Evolutionary conservation across 1,284 basidiomycete genomes (phyloP).

Genomic region (Leucoagaricus sp.): DNA sequence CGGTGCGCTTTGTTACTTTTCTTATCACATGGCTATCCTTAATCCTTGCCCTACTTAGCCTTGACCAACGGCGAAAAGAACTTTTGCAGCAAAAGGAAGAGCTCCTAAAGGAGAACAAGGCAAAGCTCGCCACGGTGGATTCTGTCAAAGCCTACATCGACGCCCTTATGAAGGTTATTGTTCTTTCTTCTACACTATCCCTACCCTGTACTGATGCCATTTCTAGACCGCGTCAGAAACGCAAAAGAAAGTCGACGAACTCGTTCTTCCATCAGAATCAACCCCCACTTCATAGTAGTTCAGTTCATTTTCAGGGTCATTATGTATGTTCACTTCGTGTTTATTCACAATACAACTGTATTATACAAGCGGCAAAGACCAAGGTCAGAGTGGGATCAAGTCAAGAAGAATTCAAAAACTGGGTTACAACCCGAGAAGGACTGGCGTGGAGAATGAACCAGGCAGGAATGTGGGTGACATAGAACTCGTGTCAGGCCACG

Average conservation of each 20-base stretch:
- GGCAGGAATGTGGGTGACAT: not conserved
- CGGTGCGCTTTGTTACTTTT: constrained; percentile 45
- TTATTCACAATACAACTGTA: constrained; percentile 21
- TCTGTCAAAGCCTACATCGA: constrained; percentile 75
- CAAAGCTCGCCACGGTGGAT: constrained; percentile 66
- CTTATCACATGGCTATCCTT: constrained; percentile 19
- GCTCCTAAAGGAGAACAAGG: constrained; percentile 70
- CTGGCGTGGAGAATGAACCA: not conserved
- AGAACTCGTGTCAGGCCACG: too few relatives aligned
- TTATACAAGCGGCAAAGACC: constrained; percentile 16
- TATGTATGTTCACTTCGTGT: constrained; percentile 11
- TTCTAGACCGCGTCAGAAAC: constrained; percentile 64
- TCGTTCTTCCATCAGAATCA: constrained; percentile 39
- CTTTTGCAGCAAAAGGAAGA: constrained; percentile 69
- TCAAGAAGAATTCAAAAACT: constrained; percentile 1
- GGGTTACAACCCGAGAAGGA: not conserved
- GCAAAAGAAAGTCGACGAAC: constrained; percentile 72
- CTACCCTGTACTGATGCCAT: constrained; percentile 13
- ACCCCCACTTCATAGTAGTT: constrained; percentile 23
- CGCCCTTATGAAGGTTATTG: constrained; percentile 62
- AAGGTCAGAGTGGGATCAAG: constrained; percentile 2
- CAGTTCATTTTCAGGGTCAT: not conserved
- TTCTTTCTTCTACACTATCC: constrained; percentile 15
- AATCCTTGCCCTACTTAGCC: constrained; percentile 41
- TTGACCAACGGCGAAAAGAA: constrained; percentile 67